Evolutionary conservation across 306 rosid species (phyloP).

Genomic region (Sicyos baderoa): DNA sequence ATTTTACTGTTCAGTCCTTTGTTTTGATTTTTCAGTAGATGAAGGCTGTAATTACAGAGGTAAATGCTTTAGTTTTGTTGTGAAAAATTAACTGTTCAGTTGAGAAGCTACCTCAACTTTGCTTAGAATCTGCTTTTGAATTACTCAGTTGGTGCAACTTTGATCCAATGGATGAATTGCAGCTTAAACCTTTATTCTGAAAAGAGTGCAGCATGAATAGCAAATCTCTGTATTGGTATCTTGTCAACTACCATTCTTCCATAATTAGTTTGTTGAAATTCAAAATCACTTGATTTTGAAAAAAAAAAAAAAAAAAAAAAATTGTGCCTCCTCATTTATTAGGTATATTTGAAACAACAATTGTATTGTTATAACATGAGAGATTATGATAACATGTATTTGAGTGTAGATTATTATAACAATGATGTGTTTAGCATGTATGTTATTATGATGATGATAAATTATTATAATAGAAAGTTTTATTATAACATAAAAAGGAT

Average conservation of each 20-base stretch:
- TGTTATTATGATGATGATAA: too few relatives aligned
- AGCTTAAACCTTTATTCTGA: background rate
- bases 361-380: too few relatives aligned
- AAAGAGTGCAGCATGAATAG: background rate
- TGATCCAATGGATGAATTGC: slow-evolving; percentile 6
- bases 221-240: background rate
- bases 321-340: too few relatives aligned
- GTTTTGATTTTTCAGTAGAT: slow-evolving; percentile 1
- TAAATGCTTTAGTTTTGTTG: background rate
- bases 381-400: too few relatives aligned
- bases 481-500: too few relatives aligned
- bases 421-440: too few relatives aligned
- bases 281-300: background rate
- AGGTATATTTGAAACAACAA: too few relatives aligned
- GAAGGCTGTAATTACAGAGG: slow-evolving; percentile 7
- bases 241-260: slow-evolving; percentile 3
- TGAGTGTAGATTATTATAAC: too few relatives aligned
- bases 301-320: too few relatives aligned
- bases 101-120: slow-evolving; percentile 4
- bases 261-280: background rate
- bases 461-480: too few relatives aligned
- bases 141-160: slow-evolving; percentile 2
- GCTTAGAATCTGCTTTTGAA: background rate
- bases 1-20: slow-evolving; percentile 5
- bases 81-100: background rate